Evolutionary conservation across 176 grass and related monocot species (phyloP).

Genomic region (Poa pratensis): DNA sequence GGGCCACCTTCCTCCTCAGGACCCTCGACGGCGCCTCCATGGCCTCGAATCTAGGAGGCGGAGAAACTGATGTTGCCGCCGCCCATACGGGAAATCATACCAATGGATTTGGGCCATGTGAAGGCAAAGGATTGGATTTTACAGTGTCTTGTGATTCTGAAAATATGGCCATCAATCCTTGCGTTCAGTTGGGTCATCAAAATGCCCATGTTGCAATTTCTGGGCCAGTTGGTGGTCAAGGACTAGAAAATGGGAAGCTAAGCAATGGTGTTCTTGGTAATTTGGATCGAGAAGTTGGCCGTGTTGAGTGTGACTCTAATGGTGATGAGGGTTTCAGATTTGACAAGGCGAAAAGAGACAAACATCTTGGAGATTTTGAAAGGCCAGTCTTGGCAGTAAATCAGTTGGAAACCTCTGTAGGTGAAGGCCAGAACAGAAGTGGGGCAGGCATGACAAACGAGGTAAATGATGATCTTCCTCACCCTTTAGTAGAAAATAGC

Average conservation of each 20-base stretch:
- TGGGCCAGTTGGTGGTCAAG: background rate
- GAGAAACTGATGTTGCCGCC: constrained; percentile 12
- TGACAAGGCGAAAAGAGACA: background rate
- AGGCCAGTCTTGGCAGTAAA: constrained; percentile 1
- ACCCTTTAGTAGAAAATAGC: background rate
- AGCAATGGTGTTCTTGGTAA: background rate
- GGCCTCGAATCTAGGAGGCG: constrained; percentile 29
- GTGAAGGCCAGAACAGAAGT: background rate
- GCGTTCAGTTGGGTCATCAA: background rate
- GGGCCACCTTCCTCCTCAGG: constrained; percentile 62
- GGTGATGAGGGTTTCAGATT: background rate
- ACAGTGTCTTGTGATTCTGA: background rate
- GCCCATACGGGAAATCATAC: constrained; percentile 8
- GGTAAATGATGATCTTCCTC: background rate
- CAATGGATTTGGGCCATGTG: background rate
- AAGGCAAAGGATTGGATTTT: background rate
- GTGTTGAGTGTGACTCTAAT: background rate
- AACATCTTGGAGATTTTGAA: background rate
- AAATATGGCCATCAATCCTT: background rate
- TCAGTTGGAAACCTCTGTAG: background rate
- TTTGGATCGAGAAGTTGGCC: constrained; percentile 4
- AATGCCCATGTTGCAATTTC: background rate
- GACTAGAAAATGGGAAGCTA: background rate
- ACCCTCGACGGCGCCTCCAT: constrained; percentile 39
- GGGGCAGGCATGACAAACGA: background rate